Conservation (phyloP, 352 stramenopile species). For the Halophytophthora polymorphica region DNA sequence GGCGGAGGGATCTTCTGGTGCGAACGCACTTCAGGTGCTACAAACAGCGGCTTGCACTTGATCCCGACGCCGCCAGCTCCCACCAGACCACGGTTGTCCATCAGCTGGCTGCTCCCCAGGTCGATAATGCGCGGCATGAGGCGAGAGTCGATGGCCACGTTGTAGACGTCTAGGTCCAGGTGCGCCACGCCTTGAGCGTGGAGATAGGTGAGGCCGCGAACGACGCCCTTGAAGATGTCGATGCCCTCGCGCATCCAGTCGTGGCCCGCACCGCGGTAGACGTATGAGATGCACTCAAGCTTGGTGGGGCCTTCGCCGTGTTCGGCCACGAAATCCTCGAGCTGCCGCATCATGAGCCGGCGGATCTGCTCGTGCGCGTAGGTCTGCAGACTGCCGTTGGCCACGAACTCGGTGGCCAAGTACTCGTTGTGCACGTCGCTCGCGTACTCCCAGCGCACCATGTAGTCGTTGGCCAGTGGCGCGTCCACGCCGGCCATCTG, state of each 20-base stretch:
- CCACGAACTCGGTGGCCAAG: constrained; percentile 78
- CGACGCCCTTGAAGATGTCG: constrained; percentile 63
- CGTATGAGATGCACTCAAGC: constrained; percentile 77
- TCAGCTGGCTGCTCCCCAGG: constrained; percentile 72
- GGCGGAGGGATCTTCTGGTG: constrained; percentile 56
- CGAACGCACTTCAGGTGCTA: constrained; percentile 64
- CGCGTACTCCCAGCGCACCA: constrained; percentile 78
- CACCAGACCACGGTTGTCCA: constrained; percentile 62
- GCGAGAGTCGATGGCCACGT: constrained; percentile 69
- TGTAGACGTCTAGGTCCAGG: constrained; percentile 85
- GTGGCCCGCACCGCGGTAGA: constrained; percentile 65
- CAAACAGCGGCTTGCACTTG: constrained; percentile 82
- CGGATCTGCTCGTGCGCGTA: constrained; percentile 74
- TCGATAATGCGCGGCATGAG: constrained; percentile 69
- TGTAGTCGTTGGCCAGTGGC: constrained; percentile 62
- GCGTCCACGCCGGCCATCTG: constrained; percentile 74
- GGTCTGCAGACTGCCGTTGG: constrained; percentile 71
- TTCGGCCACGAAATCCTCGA: constrained; percentile 66
- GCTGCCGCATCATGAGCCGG: constrained; percentile 59
- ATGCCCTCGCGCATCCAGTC: constrained; percentile 80
- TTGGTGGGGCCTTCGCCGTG: constrained; percentile 61
- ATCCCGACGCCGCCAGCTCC: constrained; percentile 64
- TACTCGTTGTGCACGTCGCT: constrained; percentile 76
- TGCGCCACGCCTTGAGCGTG: constrained; percentile 77
- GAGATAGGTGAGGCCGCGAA: constrained; percentile 71